Evolutionary conservation across 345 rosid species (phyloP), one percentile per base, ranked within the genome.

Genomic region (Excoecaria cochinchinensis): DNA sequence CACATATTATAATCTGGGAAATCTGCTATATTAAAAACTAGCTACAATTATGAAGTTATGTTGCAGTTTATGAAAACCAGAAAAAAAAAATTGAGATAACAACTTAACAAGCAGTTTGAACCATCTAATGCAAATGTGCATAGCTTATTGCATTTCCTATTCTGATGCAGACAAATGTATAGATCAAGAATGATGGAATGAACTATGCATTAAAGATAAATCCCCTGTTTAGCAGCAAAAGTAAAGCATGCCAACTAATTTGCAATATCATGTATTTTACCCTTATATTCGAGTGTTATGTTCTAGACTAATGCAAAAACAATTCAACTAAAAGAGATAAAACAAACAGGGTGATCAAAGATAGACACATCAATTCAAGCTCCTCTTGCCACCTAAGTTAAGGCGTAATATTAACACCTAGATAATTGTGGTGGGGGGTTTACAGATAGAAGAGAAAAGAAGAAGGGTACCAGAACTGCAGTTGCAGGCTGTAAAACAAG

Each of bases 401-500:
- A 36, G 14, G 67, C 12, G 14, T 19, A 62, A 31, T 36, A 38
- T n/a, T 8, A 70, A 19, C 10, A 12, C 31, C 31, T 31, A 31
- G 31, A 31, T 31, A 31, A 31, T 31, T 31, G 31, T 1, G 31
- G 31, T 31, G 31, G 31, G 31, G 31, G 2, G 31, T 31, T 31
- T 31, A 51, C 1, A 44, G 48, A 56, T 6, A 56, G 60, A 6
- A 22, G 24, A 1, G 19, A 56, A 5, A n/a, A 59, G 67, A 67
- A 69, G 76, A 71, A 57, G 74, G 50, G 31, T 87, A 95, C 99
- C 99, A 24, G 97, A 84, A 80, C 93, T 81, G 82, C 99, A 95
- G 82, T 91, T 91, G 90, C 99, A 92, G 65, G 93, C 82, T 5
- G 85, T 84, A 84, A 95, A 95, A 81, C 99, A 95, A 69, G 88